Base-by-base conservation (phyloP, 495 filamentous ascomycete species). In the Talaromyces trachyspermus region DNA sequence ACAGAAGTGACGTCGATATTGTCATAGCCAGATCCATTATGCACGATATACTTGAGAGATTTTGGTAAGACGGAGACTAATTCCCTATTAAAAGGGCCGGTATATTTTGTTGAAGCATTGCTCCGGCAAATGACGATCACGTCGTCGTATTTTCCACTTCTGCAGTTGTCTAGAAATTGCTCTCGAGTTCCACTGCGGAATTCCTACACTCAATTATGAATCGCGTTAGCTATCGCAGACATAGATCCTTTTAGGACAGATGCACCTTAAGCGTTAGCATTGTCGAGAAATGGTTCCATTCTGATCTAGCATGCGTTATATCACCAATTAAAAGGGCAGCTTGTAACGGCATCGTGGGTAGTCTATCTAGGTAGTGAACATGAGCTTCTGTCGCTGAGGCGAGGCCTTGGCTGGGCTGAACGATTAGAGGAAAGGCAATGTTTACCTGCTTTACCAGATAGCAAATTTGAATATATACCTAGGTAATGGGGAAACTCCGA, bases 21-120 rank as follows among this genome's bases (percentile, higher is more conserved):
- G 60, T 87, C 84, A 58, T 86, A 87, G 10, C 84, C 84, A 29
- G 83, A 81, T 14, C 74, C 73, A 56, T 88, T 89, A 60, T 95
- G 89, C 58, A 79, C 85, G 51, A 95, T 75, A 62, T 85, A 95
- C 51, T 77, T 82, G 33, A 94, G 58, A 2, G 77, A 82, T 24
- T 61, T 54, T 0, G 88, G 89, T 11, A 88, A 69, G 4, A 66
- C 59, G 3, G 71, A 59, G 39, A 86, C 57, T 44, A 88, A 53
- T 51, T 80, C 79, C 17, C 60, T 63, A 50, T 83, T 69, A 53
- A 82, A 82, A 14, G 73, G 70, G 19, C 79, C 79, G 10, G 79
- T 83, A 40, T 70, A 66, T 77, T 75, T 62, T 17, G 66, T 76
- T 12, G 77, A 81, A 33, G 65, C 64, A 48, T 79, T 80, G 18